Percentiles rank a stretch among this genome's conserved stretches.
Evolutionary conservation across 116 monocot species (phyloP).

Genomic region (Dioscorea cayenensis): DNA sequence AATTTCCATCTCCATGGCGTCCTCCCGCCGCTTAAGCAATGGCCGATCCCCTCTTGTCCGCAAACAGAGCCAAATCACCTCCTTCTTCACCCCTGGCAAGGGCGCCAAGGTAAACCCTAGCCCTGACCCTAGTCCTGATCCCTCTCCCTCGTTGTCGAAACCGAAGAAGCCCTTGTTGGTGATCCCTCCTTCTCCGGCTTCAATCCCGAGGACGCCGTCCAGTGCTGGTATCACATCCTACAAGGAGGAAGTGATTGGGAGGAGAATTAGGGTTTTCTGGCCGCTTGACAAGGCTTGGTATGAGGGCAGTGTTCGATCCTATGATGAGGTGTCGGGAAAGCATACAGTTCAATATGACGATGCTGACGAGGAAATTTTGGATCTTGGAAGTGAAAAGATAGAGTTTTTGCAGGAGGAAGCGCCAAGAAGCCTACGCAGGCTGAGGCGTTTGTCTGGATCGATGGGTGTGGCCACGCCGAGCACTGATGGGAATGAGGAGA

Average conservation of each 20-base stretch:
- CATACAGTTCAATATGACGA: conserved; percentile 63
- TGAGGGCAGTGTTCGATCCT: conserved; percentile 46
- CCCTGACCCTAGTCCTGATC: conserved; percentile 20
- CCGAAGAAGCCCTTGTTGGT: conserved; percentile 28
- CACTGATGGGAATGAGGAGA: conserved; percentile 4
- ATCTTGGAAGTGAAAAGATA: conserved; percentile 46
- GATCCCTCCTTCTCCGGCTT: conserved; percentile 21
- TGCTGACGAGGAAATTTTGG: conserved; percentile 60
- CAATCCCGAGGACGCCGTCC: conserved; percentile 15
- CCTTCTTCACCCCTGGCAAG: conserved; percentile 63
- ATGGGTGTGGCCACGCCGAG: neutral
- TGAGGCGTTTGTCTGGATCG: conserved; percentile 37
- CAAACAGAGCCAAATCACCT: conserved; percentile 82
- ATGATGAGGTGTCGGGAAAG: conserved; percentile 34
- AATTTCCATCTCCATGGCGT: conserved; percentile 6
- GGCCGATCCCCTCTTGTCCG: conserved; percentile 77
- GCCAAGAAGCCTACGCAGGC: conserved; percentile 36
- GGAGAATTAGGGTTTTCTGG: conserved; percentile 69
- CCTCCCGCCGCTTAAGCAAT: conserved; percentile 58
- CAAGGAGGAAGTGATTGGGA: conserved; percentile 51
- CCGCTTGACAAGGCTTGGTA: conserved; percentile 73
- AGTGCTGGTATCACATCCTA: conserved; percentile 12
- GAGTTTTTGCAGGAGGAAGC: conserved; percentile 48
- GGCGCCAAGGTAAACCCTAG: conserved; percentile 9
- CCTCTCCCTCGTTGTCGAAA: conserved; percentile 12